A percentile compares a stretch with the other conserved stretches of the same genome.
phyloP scores from a whole-genome alignment of 345 rosid genomes.

The Ailanthus altissimus region DNA sequence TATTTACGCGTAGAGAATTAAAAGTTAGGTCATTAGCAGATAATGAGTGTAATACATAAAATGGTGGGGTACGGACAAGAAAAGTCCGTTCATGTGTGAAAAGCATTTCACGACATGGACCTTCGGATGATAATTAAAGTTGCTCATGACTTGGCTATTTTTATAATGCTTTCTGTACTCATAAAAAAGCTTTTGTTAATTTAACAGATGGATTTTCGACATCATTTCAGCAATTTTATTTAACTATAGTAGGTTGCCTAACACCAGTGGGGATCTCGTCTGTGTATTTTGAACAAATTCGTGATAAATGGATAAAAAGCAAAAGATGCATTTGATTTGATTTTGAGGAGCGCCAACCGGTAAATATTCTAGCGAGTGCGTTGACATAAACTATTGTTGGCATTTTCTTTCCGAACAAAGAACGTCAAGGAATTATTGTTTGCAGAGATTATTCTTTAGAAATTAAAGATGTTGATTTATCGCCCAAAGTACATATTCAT shows the following conservation, averaged over 20 bases:
- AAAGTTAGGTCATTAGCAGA: neutral
- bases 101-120: constrained; percentile 17
- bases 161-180: constrained; percentile 10
- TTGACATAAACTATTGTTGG: neutral
- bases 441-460: neutral
- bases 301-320: too few species aligned
- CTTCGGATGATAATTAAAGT: constrained; percentile 22
- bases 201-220: constrained; percentile 2
- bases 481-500: neutral
- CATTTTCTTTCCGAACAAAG: neutral
- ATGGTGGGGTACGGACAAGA: neutral
- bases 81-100: constrained; percentile 15
- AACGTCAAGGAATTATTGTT: neutral
- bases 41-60: neutral
- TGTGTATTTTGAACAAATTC: neutral
- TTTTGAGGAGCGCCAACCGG: too few species aligned
- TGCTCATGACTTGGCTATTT: neutral
- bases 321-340: too few species aligned
- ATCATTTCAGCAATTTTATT: neutral
- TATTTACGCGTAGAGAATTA: neutral
- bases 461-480: neutral
- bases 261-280: neutral
- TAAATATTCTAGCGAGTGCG: neutral
- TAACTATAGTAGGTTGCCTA: constrained; percentile 19
- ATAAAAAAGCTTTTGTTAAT: neutral